phyloP scores from a whole-genome alignment of 331 rosid genomes.

The Prunus yedoensis region DNA sequence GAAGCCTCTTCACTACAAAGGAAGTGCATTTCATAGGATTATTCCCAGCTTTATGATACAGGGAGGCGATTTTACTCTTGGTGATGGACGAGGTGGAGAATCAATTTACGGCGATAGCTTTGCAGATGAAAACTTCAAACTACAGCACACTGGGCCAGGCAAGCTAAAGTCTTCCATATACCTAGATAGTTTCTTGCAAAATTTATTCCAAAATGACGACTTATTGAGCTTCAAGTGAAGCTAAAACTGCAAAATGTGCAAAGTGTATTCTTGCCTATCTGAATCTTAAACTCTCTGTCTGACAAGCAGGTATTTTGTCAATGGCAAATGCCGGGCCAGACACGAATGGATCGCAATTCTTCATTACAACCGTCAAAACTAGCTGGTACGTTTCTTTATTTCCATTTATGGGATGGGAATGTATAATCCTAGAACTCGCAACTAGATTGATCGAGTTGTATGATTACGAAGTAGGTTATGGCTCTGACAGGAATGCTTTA shows the following conservation, averaged over 20 bases:
- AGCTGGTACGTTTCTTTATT: constrained; percentile 50
- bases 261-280: background rate
- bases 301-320: constrained; percentile 58
- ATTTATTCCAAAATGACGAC: background rate
- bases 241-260: background rate
- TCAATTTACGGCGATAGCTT: constrained; percentile 76
- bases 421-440: background rate
- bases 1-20: constrained; percentile 78
- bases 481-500: background rate
- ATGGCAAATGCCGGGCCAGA: constrained; percentile 92
- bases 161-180: constrained; percentile 19
- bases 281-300: background rate
- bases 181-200: constrained; percentile 1
- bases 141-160: constrained; percentile 88
- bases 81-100: constrained; percentile 96
- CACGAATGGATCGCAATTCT: constrained; percentile 92
- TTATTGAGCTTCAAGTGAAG: background rate
- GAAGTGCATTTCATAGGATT: constrained; percentile 85
- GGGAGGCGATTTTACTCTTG: constrained; percentile 91
- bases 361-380: constrained; percentile 79
- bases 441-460: background rate
- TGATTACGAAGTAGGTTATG: background rate
- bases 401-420: background rate
- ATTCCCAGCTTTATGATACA: constrained; percentile 93
- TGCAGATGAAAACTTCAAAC: constrained; percentile 86